Conservation (phyloP, 176 grass and related monocot genomes). For the Hordeum marinum region DNA sequence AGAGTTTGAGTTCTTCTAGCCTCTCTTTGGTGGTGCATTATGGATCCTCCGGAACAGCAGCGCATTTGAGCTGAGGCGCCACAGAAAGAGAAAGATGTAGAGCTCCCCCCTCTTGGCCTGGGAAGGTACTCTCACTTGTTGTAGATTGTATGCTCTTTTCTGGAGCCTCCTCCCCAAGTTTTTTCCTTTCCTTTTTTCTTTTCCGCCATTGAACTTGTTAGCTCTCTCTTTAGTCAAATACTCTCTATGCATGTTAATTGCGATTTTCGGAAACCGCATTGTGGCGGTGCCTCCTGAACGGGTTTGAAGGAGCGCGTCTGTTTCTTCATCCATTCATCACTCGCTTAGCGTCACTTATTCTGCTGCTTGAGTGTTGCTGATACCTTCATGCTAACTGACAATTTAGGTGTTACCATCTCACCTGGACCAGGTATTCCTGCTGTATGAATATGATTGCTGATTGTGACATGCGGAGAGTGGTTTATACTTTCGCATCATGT, state of each 20-base stretch:
- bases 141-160: constrained; percentile 23
- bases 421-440: neutral
- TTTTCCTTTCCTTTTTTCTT: neutral
- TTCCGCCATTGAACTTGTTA: constrained; percentile 24
- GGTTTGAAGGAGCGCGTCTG: neutral
- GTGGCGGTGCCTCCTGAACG: constrained; percentile 14
- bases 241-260: constrained; percentile 20
- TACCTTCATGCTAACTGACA: neutral
- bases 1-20: constrained; percentile 84
- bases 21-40: constrained; percentile 11
- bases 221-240: neutral
- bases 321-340: neutral
- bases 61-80: constrained; percentile 4
- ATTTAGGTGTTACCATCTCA: neutral
- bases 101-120: constrained; percentile 11
- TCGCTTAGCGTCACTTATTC: neutral
- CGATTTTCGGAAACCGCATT: constrained; percentile 21
- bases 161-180: constrained; percentile 3
- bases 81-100: constrained; percentile 28
- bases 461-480: neutral
- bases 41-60: neutral
- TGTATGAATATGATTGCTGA: neutral
- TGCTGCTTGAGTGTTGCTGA: neutral
- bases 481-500: neutral
- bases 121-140: constrained; percentile 19